These are phyloP conservation scores for Lolium rigidum DNA, from an alignment of 176 grass and related monocot genomes.

Conservation along the genomic window DNA sequence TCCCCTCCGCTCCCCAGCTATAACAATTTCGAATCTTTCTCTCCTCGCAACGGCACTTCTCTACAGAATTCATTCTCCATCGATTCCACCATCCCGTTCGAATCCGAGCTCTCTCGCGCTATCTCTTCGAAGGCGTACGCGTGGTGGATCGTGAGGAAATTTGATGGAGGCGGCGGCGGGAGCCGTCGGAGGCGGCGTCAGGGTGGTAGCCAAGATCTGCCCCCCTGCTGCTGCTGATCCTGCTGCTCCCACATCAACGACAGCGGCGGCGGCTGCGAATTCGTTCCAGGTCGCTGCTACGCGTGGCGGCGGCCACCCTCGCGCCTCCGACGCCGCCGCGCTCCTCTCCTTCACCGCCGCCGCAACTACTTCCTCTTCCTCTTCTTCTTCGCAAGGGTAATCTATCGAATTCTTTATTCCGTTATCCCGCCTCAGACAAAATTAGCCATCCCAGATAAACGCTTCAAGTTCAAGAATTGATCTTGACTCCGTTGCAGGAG, in stretches of 20 bases:
- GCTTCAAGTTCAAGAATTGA: too few relatives aligned
- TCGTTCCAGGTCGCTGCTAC: not conserved
- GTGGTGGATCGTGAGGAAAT: not conserved
- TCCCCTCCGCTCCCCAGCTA: not conserved
- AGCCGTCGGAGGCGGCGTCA: not conserved
- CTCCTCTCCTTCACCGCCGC: not conserved
- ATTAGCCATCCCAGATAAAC: too few relatives aligned
- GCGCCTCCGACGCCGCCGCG: not conserved
- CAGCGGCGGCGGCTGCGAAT: not conserved
- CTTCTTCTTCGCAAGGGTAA: slow-evolving; percentile 4
- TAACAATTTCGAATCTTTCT: slow-evolving; percentile 4
- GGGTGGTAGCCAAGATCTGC: slow-evolving; percentile 38
- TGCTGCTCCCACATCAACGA: not conserved
- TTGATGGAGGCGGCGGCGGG: not conserved
- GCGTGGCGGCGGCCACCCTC: not conserved
- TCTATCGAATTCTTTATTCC: not conserved
- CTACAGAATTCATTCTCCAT: slow-evolving; percentile 3
- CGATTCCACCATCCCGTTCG: not conserved
- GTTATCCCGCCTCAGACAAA: not conserved
- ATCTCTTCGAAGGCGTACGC: not conserved
- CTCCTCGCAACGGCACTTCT: not conserved
- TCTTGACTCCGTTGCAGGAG: not conserved
- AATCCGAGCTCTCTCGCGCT: not conserved
- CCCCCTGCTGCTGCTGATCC: not conserved
- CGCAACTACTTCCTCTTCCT: not conserved